Evolutionary conservation across 1,284 basidiomycete species (phyloP), one percentile per base, ranked within the genome.

Genomic region (Athelia sp.): DNA sequence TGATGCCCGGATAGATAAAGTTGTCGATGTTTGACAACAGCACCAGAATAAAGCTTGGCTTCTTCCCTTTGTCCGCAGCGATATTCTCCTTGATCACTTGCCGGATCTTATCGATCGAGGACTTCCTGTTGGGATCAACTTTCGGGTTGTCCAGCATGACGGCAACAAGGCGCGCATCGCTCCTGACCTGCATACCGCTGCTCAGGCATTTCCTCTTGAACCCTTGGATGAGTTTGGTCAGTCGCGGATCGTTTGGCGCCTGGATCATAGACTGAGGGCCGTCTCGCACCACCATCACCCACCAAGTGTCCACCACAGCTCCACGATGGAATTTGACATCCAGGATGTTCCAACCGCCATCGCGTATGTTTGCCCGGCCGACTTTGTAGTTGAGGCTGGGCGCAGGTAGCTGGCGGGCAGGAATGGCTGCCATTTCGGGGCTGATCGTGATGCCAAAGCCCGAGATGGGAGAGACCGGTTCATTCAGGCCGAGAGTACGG

Each of bases 291-390:
- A 80, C 72, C 1, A 87, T 53, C 4, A 86, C 75, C 63, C 77
- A 81, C 82, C 82, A 86, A 43, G 67, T 70, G 13, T 59, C 45
- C 19, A 86, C 71, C 2, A 49, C 53, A 0, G 70, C 80, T 0
- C 77, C 76, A 2, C 60, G 58, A 26, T 82, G 79, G 59, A 88
- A 87, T 57, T 79, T 78, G 46, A 84, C 80, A 19, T 82, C 71
- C 23, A 83, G 59, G 47, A 88, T 80, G 54, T 89, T 89, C 88
- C 88, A 90, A 22, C 76, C 74, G 0, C 81, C 87, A 36, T 83
- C 76, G 22, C 56, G 66, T 13, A 79, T 70, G 6, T 64, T 71
- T 0, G 69, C 56, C 15, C 65, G 62, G 1, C 80, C 79, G 4
- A 52, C 62, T 45, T 63, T 67, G 58, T 90, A 89, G 2, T 69